Evolutionary conservation across 2,329 filamentous ascomycete genomes (phyloP).

Genomic region (Phyllosticta citrichinensis): DNA sequence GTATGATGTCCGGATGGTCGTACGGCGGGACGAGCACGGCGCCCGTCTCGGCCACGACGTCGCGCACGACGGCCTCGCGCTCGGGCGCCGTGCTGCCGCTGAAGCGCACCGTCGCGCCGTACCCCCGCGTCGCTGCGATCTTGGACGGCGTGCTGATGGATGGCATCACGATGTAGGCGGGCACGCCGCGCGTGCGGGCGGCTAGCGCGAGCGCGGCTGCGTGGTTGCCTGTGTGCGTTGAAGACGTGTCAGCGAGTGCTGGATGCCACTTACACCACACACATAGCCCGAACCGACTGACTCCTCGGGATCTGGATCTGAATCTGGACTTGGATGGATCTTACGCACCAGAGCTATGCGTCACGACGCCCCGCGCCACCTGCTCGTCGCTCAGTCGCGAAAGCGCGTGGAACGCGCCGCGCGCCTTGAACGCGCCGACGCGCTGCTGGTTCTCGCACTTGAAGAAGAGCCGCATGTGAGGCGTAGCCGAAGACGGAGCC

Average conservation of each 20-base stretch:
- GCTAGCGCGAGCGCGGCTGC: conserved; percentile 87
- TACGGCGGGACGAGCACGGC: conserved; percentile 81
- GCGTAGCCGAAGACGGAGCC: conserved; percentile 48
- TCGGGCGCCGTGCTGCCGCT: conserved; percentile 62
- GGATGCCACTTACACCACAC: too few relatives aligned
- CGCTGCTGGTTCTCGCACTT: conserved; percentile 93
- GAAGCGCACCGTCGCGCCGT: conserved; percentile 71
- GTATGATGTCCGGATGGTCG: conserved; percentile 82
- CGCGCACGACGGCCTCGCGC: conserved; percentile 65
- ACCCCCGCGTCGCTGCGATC: conserved; percentile 68
- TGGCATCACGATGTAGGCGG: conserved; percentile 85
- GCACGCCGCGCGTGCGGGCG: conserved; percentile 58
- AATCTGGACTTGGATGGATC: too few relatives aligned
- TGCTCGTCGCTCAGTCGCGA: conserved; percentile 57
- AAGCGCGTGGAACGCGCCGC: conserved; percentile 83
- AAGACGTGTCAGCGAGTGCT: too few relatives aligned
- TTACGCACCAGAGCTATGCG: conserved; percentile 72
- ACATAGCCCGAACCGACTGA: too few relatives aligned
- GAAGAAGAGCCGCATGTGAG: conserved; percentile 70
- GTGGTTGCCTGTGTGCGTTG: conserved; percentile 63
- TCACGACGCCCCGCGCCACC: conserved; percentile 62
- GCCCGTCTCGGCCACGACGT: conserved; percentile 60
- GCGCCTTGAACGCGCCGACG: conserved; percentile 84
- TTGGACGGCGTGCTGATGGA: conserved; percentile 75
- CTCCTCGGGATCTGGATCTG: too few relatives aligned